Conservation (phyloP, 768 basidiomycete genomes). For the Mycena kentingensis region DNA sequence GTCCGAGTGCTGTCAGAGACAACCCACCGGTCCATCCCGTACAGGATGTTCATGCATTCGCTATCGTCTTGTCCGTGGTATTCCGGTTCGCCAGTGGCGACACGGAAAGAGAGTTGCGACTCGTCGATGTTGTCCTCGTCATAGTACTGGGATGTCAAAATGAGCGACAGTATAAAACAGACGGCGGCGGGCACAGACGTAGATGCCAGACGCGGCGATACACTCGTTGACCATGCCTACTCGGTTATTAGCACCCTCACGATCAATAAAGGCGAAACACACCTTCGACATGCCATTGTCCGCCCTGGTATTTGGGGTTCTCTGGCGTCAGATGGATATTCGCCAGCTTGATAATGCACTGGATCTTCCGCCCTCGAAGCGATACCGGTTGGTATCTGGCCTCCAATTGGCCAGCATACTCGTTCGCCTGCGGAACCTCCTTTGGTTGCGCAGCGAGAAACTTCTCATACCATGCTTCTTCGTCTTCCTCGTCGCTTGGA, state of each 20-base stretch:
- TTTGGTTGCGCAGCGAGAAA: neutral
- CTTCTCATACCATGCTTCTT: slow-evolving; percentile 8
- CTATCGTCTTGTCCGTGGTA: slow-evolving; percentile 21
- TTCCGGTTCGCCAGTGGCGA: slow-evolving; percentile 14
- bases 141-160: slow-evolving; percentile 21
- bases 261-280: neutral
- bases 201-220: slow-evolving; percentile 24
- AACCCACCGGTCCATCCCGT: slow-evolving; percentile 14
- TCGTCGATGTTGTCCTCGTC: slow-evolving; percentile 24
- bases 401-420: slow-evolving; percentile 8
- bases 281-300: slow-evolving; percentile 29
- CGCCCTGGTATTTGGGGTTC: slow-evolving; percentile 22
- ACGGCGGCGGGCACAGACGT: neutral
- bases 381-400: slow-evolving; percentile 8
- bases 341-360: slow-evolving; percentile 24
- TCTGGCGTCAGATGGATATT: slow-evolving; percentile 26
- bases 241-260: neutral
- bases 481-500: slow-evolving; percentile 12
- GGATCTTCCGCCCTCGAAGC: slow-evolving; percentile 17
- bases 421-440: slow-evolving; percentile 3
- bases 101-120: slow-evolving; percentile 14
- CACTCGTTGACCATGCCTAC: slow-evolving; percentile 23
- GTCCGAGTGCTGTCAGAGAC: neutral
- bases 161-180: neutral
- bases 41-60: slow-evolving; percentile 5